Evolutionary conservation across 306 rosid species (phyloP).

Genomic region (Aeschynomene evenia): DNA sequence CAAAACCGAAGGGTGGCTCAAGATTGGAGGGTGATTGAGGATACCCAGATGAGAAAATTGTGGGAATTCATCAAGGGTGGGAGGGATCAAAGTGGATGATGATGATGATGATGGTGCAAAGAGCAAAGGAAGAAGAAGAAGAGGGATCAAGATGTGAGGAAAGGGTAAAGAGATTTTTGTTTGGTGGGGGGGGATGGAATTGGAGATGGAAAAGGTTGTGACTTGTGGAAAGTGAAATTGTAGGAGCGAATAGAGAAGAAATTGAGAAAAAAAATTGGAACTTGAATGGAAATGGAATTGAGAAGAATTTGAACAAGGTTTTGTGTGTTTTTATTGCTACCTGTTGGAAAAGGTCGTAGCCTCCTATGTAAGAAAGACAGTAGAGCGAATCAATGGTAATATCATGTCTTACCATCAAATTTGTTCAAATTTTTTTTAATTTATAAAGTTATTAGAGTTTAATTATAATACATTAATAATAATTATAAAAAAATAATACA

Average conservation of each 20-base stretch:
- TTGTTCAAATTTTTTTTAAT: too few species aligned
- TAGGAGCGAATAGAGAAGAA: neutral
- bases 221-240: neutral
- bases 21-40: constrained; percentile 14
- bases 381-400: too few species aligned
- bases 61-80: constrained; percentile 9
- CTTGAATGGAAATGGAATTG: neutral
- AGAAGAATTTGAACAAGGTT: neutral
- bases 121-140: constrained; percentile 20
- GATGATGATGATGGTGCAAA: neutral
- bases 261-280: neutral
- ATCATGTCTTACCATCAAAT: too few species aligned
- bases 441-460: too few species aligned
- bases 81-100: constrained; percentile 5
- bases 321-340: neutral
- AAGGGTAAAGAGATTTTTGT: neutral
- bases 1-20: constrained; percentile 7
- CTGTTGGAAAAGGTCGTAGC: neutral
- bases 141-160: neutral
- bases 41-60: constrained; percentile 35
- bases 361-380: too few species aligned
- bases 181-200: neutral
- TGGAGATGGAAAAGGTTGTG: neutral
- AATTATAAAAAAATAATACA: too few species aligned
- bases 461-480: too few species aligned